Percentiles rank a stretch among this genome's conserved stretches.
Evolutionary conservation across 306 rosid genomes (phyloP).

Genomic region (Lathyrus aphaca): DNA sequence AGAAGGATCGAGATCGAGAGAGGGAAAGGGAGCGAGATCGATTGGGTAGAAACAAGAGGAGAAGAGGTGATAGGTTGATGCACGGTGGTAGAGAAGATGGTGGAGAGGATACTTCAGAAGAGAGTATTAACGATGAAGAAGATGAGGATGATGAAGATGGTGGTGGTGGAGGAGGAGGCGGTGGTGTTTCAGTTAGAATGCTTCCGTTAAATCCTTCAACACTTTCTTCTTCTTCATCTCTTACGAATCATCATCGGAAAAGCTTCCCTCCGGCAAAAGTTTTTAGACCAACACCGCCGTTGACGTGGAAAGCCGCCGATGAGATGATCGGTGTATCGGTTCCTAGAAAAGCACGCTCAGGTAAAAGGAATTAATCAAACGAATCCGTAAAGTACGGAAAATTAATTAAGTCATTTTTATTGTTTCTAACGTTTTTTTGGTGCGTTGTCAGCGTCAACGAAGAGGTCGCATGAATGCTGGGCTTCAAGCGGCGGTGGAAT

Average conservation of each 20-base stretch:
- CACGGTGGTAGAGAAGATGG: slow-evolving; percentile 83
- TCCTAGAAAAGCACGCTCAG: slow-evolving; percentile 97
- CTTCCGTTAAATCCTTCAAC: slow-evolving; percentile 70
- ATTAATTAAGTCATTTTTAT: background rate
- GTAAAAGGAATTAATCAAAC: slow-evolving; percentile 36
- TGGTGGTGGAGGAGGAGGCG: slow-evolving; percentile 38
- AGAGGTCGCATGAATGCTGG: slow-evolving; percentile 95
- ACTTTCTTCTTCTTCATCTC: slow-evolving; percentile 40
- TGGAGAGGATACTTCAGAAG: slow-evolving; percentile 84
- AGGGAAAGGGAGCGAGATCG: slow-evolving; percentile 81
- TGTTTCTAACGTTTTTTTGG: slow-evolving; percentile 5
- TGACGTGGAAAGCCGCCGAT: slow-evolving; percentile 84
- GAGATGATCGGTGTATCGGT: slow-evolving; percentile 96
- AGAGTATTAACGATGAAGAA: slow-evolving; percentile 84
- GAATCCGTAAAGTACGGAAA: background rate
- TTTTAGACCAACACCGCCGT: slow-evolving; percentile 65
- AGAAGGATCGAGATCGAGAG: slow-evolving; percentile 74
- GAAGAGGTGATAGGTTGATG: slow-evolving; percentile 80
- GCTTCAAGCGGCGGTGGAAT: slow-evolving; percentile 64
- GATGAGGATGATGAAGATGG: slow-evolving; percentile 79
- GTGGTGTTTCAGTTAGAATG: slow-evolving; percentile 74
- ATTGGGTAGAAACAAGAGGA: slow-evolving; percentile 72
- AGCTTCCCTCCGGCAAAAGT: slow-evolving; percentile 78
- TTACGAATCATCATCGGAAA: slow-evolving; percentile 66
- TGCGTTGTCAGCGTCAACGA: slow-evolving; percentile 67